phyloP scores from a whole-genome alignment of 1,139 yeast genomes.

The Kodamaea anthophila region DNA sequence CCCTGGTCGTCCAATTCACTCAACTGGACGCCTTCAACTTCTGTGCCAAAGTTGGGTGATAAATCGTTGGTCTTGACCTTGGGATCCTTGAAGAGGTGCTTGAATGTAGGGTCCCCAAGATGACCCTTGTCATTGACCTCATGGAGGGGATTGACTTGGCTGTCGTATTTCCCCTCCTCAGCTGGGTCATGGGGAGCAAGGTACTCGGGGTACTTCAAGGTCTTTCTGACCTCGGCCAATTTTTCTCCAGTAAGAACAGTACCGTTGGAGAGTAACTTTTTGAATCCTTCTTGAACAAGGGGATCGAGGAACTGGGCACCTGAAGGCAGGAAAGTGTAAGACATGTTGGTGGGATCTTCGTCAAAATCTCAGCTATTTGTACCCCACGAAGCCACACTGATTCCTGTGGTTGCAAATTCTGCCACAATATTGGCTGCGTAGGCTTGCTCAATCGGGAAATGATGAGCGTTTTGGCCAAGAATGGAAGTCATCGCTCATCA shows the following conservation, averaged over 20 bases:
- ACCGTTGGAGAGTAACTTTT: slow-evolving; percentile 5
- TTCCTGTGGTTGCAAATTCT: no score
- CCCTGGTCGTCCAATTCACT: slow-evolving; percentile 26
- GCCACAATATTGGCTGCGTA: no score
- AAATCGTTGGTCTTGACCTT: slow-evolving; percentile 15
- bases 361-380: not conserved
- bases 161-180: slow-evolving; percentile 17
- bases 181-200: slow-evolving; percentile 14
- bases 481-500: no score
- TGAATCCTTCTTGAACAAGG: slow-evolving; percentile 6
- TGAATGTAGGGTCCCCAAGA: slow-evolving; percentile 24
- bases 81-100: slow-evolving; percentile 18
- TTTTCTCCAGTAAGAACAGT: slow-evolving; percentile 5
- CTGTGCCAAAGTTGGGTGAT: slow-evolving; percentile 30
- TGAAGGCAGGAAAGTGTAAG: slow-evolving; percentile 8
- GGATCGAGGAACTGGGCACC: slow-evolving; percentile 12
- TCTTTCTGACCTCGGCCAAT: slow-evolving; percentile 11
- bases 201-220: slow-evolving; percentile 20
- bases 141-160: slow-evolving; percentile 16
- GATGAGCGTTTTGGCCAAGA: no score
- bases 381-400: no score
- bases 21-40: slow-evolving; percentile 26
- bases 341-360: slow-evolving; percentile 4
- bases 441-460: no score
- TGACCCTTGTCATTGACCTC: slow-evolving; percentile 22